These are phyloP conservation scores for Metarhizium sp. DNA, from an alignment of 2,329 filamentous ascomycete genomes.

Conservation along the genomic window DNA sequence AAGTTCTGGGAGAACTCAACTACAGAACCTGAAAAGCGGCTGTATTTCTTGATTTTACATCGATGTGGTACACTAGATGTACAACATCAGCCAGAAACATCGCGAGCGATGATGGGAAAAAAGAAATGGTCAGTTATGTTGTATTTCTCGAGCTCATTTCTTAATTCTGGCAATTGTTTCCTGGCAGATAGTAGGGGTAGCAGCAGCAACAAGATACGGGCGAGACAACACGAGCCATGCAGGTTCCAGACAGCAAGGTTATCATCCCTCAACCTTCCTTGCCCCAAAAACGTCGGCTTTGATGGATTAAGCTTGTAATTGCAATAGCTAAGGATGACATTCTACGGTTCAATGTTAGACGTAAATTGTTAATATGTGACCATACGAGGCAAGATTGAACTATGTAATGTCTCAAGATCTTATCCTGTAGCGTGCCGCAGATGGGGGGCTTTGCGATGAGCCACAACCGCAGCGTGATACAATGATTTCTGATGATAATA, in stretches of 20 bases:
- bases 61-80: not conserved
- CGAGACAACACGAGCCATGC: not conserved
- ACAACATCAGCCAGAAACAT: not conserved
- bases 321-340: not conserved
- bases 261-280: not conserved
- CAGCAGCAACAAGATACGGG: not conserved
- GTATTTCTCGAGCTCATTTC: not conserved
- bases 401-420: not conserved
- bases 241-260: not conserved
- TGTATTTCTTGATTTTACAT: not conserved
- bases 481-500: no score
- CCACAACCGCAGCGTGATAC: not conserved
- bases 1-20: not conserved
- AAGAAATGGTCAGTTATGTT: not conserved
- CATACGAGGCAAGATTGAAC: not conserved
- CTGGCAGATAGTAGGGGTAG: not conserved
- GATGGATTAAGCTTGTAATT: not conserved
- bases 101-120: not conserved
- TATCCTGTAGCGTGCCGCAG: not conserved
- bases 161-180: not conserved
- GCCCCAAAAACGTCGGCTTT: not conserved
- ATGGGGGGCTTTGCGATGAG: not conserved
- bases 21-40: not conserved
- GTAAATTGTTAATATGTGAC: not conserved
- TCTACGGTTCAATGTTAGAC: not conserved